Conservation (phyloP, 331 rosid species). For the Phaseolus coccineus region DNA sequence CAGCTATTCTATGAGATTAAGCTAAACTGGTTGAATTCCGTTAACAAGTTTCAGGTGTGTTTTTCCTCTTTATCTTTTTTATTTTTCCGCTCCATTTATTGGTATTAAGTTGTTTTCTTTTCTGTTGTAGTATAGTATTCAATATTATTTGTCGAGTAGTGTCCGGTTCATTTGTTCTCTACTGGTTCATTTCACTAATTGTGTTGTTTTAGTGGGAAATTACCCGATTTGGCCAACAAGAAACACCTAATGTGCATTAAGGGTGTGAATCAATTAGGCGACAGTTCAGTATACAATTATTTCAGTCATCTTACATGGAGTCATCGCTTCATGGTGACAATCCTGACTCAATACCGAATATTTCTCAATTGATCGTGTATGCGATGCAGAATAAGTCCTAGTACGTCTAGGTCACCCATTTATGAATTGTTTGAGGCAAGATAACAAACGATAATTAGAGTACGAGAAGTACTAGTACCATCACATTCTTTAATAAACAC, state of each 20-base stretch:
- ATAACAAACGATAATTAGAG: background rate
- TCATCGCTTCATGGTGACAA: background rate
- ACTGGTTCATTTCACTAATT: too few relatives aligned
- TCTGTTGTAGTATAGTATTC: too few relatives aligned
- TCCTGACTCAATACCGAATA: background rate
- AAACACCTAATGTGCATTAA: slow-evolving; percentile 55
- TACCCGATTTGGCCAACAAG: slow-evolving; percentile 45
- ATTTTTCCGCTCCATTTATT: too few relatives aligned
- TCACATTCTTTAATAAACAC: background rate
- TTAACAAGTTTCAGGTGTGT: too few relatives aligned
- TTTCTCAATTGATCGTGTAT: background rate
- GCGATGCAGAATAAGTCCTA: background rate
- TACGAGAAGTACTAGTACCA: background rate
- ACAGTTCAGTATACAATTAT: background rate
- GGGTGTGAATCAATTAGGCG: slow-evolving; percentile 7
- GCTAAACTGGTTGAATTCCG: too few relatives aligned
- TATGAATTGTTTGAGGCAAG: background rate
- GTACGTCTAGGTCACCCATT: background rate
- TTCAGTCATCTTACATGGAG: background rate
- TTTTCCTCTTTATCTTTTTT: too few relatives aligned
- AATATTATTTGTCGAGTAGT: too few relatives aligned
- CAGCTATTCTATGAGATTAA: too few relatives aligned
- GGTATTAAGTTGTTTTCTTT: too few relatives aligned
- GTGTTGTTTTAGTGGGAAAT: too few relatives aligned
- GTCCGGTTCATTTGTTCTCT: too few relatives aligned